Conservation (phyloP, 2,329 filamentous ascomycete genomes). For the Apiospora phragmitis region DNA sequence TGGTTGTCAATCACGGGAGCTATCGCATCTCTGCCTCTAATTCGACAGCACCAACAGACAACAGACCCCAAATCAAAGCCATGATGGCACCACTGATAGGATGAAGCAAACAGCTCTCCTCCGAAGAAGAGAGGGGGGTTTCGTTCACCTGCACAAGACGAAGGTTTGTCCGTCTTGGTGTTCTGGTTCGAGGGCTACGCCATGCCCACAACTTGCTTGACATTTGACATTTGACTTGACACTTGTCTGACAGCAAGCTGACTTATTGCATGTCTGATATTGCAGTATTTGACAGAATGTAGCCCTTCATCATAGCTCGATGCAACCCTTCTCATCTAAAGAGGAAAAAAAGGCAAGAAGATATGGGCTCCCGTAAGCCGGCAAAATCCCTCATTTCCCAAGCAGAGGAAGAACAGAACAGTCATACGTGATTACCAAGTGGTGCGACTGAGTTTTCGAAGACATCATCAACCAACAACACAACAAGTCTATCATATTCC, state of each 20-base stretch:
- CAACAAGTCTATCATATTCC: not conserved
- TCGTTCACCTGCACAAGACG: not conserved
- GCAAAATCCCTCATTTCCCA: not conserved
- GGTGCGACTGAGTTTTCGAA: not conserved
- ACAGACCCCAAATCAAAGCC: not conserved
- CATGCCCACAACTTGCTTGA: not conserved
- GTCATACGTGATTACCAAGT: not conserved
- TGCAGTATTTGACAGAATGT: not conserved
- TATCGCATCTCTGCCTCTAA: constrained; percentile 1
- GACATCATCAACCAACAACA: constrained; percentile 1
- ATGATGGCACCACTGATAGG: not conserved
- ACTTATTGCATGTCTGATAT: constrained; percentile 2
- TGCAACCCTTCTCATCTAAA: not conserved
- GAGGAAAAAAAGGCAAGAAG: not conserved
- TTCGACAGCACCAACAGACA: not conserved
- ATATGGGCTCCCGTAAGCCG: not conserved
- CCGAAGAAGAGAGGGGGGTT: not conserved
- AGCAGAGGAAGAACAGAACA: not conserved
- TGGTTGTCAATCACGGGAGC: constrained; percentile 4
- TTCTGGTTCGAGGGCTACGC: not conserved
- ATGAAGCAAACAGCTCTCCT: not conserved
- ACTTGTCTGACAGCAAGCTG: constrained; percentile 5
- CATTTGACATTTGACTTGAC: not conserved
- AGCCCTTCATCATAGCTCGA: not conserved
- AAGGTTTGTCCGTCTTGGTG: not conserved